These are phyloP conservation scores for Chaetomidium leptoderma DNA, from an alignment of 495 filamentous ascomycete genomes.

Conservation along the genomic window DNA sequence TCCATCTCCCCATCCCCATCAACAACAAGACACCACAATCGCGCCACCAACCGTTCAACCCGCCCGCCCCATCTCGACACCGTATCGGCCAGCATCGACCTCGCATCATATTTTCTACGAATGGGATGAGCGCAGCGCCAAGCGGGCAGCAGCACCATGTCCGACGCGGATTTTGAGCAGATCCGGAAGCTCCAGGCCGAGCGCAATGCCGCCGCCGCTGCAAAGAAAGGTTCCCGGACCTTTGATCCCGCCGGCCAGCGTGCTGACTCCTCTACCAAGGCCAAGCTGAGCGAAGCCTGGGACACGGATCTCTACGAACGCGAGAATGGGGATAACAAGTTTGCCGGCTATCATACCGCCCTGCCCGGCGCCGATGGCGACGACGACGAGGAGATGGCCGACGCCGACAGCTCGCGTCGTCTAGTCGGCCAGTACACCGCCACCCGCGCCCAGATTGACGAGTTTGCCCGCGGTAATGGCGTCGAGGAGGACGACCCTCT, in stretches of 20 bases:
- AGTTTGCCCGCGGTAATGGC: conserved; percentile 80
- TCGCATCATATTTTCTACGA: background rate
- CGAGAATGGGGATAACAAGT: conserved; percentile 71
- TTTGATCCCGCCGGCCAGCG: conserved; percentile 85
- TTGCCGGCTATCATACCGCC: conserved; percentile 82
- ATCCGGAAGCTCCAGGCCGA: conserved; percentile 81
- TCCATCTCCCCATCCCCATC: conserved; percentile 13
- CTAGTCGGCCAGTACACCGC: conserved; percentile 97
- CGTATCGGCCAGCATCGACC: background rate
- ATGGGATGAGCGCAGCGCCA: conserved; percentile 24
- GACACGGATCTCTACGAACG: conserved; percentile 90
- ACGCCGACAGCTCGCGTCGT: conserved; percentile 66
- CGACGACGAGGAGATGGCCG: conserved; percentile 75
- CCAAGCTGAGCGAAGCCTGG: conserved; percentile 88
- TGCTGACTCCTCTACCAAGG: conserved; percentile 87
- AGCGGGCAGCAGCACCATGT: conserved; percentile 42
- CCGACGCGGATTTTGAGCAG: conserved; percentile 75
- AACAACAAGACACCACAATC: background rate
- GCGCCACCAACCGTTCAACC: background rate
- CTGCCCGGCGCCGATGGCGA: conserved; percentile 80
- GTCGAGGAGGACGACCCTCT: conserved; percentile 92
- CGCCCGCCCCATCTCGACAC: background rate
- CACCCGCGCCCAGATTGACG: conserved; percentile 82
- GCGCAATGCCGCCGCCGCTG: conserved; percentile 79
- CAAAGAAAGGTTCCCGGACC: conserved; percentile 81